Conservation (phyloP, 805 yeast species). For the Millerozyma miso region DNA sequence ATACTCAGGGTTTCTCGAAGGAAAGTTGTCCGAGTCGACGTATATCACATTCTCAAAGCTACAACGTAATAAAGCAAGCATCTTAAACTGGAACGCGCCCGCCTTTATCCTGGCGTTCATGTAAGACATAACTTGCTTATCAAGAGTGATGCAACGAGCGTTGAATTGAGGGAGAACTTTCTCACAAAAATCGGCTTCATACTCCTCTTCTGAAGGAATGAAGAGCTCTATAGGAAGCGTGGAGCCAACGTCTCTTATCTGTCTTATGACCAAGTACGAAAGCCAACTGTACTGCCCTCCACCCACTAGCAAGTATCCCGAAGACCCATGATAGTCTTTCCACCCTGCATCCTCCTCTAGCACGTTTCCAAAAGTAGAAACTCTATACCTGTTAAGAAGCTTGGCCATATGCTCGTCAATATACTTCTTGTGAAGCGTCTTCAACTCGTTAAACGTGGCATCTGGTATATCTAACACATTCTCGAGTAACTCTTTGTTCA, state of each 20-base stretch:
- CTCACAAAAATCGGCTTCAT: slow-evolving; percentile 46
- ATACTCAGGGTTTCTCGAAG: slow-evolving; percentile 37
- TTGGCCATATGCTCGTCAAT: slow-evolving; percentile 26
- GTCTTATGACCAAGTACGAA: slow-evolving; percentile 44
- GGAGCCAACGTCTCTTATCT: slow-evolving; percentile 41
- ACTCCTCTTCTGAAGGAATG: slow-evolving; percentile 40
- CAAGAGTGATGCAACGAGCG: slow-evolving; percentile 46
- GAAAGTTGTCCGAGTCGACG: slow-evolving; percentile 51
- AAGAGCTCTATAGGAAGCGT: slow-evolving; percentile 50
- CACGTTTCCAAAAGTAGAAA: slow-evolving; percentile 33
- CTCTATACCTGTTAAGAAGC: slow-evolving; percentile 20
- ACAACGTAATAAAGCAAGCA: slow-evolving; percentile 61
- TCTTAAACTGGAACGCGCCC: slow-evolving; percentile 49
- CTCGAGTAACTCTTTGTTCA: slow-evolving; percentile 43
- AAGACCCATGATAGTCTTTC: slow-evolving; percentile 25
- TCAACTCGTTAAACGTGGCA: slow-evolving; percentile 27
- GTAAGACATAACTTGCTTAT: slow-evolving; percentile 16
- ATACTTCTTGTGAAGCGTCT: slow-evolving; percentile 33
- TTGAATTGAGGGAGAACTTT: slow-evolving; percentile 36
- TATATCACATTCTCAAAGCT: slow-evolving; percentile 44
- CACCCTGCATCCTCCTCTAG: slow-evolving; percentile 36
- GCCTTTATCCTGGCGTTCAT: slow-evolving; percentile 19
- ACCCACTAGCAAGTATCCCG: slow-evolving; percentile 48
- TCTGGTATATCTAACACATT: slow-evolving; percentile 40
- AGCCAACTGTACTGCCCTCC: slow-evolving; percentile 52